Base-by-base conservation (phyloP, 2,329 filamentous ascomycete genomes). In the Fusarium guadeloupense region DNA sequence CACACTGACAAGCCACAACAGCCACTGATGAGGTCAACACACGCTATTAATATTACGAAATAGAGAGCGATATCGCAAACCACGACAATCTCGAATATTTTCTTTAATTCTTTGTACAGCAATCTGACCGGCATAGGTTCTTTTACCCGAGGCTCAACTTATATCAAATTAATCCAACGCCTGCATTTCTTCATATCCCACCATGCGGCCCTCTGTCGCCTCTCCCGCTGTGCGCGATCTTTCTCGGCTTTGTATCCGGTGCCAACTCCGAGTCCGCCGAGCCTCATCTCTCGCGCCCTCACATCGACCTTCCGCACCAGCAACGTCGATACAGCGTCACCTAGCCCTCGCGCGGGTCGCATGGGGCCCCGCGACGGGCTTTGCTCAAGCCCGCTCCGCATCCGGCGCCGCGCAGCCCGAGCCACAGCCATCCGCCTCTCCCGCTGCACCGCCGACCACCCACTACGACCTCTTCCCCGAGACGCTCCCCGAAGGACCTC, bases 381-480 rank as follows among this genome's bases (percentile, higher is more conserved):
- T 54, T 14, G 30, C 38, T 13, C 61, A 62, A 39, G 44, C 26
- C 47, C 59, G 56, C 21, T 40, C 57, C 46, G 42, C 41, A 49
- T 62, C 59, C 54, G 34, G 58, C 42, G 51, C 65, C 40, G 40
- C 61, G 34, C 53, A 51, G 40, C 26, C 43, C 10, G 47, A 64
- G 25, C 19, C 47, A 30, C 41, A 56, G 19, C 30, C 46, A 21
- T 31, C 40, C 26, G 7, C 56, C 17, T 35, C 57, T 17, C 17
- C 54, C 19, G 39, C 66, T 47, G 61, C 41, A 43, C 64, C 64
- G 57, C 61, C 70, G 14, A 48, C 52, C 25, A 92, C 89, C 49
- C 86, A 94, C 82, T 98, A 97, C 83, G 86, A 89, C 51, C 86
- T 98, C 77, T 99, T 99, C 81, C 93, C 93, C 2, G 74, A 84